Base-by-base conservation (phyloP, 1,139 yeast species). In the Candida sp. region DNA sequence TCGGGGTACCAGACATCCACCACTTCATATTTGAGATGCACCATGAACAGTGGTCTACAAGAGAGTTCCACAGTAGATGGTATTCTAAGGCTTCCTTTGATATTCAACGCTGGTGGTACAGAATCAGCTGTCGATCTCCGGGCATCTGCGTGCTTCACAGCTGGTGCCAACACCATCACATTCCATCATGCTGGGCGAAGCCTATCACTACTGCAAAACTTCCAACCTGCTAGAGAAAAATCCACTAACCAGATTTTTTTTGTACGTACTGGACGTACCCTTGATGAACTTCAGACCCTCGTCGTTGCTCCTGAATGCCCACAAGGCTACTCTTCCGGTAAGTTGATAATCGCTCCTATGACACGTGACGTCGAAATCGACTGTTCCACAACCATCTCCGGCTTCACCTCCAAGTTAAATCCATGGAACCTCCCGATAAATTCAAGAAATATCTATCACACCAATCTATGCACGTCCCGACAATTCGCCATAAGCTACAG, bases 321-420 rank as follows among this genome's bases (percentile, higher is more conserved):
- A 2, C 48, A 46, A n/a, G 72, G 73, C 12, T 59, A 62, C 73
- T 88, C 88, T 48, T 92, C 89, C 63, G 96, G 96, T 72, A 89
- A 88, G 66, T 79, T 90, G 50, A 96, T 96, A 61, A 93, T 89
- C 47, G 94, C 89, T 64, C 96, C 96, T 8, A 93, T 88, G 65
- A 96, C 88, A 31, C 81, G 85, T 49, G 96, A 89, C 70, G 96
- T 90, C 34, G 94, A 88, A 12, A 5, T 47, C 12, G 42, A 67
- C 48, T 68, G 73, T 54, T 31, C 54, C 7, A 37, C 59, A 1
- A 49, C 58, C 6, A 58, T 59, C 30, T 60, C 58, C 3, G 63
- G 61, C n/a, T 52, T 64, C 3, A 51, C 69, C 11, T 58, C 58
- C 48, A 39, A 50, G 4, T 11, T 63, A 22, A 68, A 68, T 50